Evolutionary conservation across 371 early-diverging fungal genomes (phyloP).

Genomic region (Rhizopus arrhizus): DNA sequence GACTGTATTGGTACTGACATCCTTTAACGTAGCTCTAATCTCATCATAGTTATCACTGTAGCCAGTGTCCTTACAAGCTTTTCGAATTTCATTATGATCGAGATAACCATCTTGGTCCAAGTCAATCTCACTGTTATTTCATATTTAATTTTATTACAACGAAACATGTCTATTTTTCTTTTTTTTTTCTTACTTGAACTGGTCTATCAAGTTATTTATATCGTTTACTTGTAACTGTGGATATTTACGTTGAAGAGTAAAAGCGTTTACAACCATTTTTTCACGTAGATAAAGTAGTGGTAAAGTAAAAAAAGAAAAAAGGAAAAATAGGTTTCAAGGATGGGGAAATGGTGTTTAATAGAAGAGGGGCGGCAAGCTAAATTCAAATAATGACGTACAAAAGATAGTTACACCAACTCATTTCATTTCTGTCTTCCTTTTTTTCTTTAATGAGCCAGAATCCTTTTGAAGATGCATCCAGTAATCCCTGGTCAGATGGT

Average conservation of each 20-base stretch:
- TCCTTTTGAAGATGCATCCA: slow-evolving; percentile 16
- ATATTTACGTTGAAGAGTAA: slow-evolving; percentile 62
- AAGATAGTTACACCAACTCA: background rate
- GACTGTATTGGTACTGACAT: slow-evolving; percentile 70
- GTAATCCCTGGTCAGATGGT: background rate
- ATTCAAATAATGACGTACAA: slow-evolving; percentile 2
- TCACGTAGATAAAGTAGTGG: background rate
- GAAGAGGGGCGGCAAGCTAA: background rate
- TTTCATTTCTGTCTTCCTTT: slow-evolving; percentile 6
- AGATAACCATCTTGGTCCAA: slow-evolving; percentile 76
- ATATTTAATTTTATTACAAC: background rate
- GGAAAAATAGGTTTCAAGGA: slow-evolving; percentile 3
- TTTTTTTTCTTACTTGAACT: slow-evolving; percentile 56
- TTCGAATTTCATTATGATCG: slow-evolving; percentile 72
- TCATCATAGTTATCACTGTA: slow-evolving; percentile 76
- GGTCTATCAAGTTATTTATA: slow-evolving; percentile 61
- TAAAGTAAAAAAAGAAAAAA: slow-evolving; percentile 9
- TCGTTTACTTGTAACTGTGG: slow-evolving; percentile 64
- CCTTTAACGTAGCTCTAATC: slow-evolving; percentile 72
- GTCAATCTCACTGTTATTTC: slow-evolving; percentile 60
- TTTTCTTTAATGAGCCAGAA: slow-evolving; percentile 6
- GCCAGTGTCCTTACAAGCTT: slow-evolving; percentile 73
- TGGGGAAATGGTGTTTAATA: background rate
- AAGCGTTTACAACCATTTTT: slow-evolving; percentile 44
- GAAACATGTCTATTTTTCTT: background rate